Conservation (phyloP, 2,329 filamentous ascomycete species). For the Colletotrichum sp. region DNA sequence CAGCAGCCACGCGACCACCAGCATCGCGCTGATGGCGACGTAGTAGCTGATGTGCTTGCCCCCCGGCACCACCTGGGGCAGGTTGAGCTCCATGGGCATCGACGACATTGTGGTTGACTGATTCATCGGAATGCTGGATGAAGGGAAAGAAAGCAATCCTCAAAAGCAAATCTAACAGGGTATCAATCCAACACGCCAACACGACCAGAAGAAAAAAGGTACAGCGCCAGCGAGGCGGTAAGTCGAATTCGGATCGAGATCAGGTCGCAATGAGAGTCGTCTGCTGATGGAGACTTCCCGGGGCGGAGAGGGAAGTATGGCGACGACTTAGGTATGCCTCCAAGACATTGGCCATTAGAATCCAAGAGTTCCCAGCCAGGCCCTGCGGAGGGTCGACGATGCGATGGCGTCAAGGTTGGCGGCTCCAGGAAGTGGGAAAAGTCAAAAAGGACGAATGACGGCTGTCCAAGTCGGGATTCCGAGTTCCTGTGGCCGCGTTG, state of each 20-base stretch:
- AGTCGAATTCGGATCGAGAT: not conserved
- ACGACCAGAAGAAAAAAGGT: not conserved
- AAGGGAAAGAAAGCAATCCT: not conserved
- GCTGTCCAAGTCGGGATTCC: not conserved
- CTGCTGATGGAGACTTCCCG: constrained; percentile 1
- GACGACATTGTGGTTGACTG: constrained; percentile 24
- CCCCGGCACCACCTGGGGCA: constrained; percentile 30
- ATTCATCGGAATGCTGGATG: not conserved
- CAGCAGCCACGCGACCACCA: constrained; percentile 45
- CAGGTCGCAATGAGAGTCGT: not conserved
- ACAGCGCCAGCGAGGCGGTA: not conserved
- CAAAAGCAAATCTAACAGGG: not conserved
- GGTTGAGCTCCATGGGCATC: constrained; percentile 24
- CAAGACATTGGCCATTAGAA: constrained; percentile 17
- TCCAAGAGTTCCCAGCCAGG: not conserved
- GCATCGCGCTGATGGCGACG: constrained; percentile 37
- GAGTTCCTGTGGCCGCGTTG: not conserved
- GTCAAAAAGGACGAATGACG: not conserved
- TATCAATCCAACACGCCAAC: not conserved
- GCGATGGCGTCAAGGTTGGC: not conserved
- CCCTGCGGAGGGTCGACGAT: not conserved
- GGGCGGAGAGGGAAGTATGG: not conserved
- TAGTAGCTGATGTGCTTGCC: constrained; percentile 44
- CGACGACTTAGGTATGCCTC: not conserved
- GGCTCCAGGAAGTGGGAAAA: not conserved